A percentile compares a stretch with the other conserved stretches of the same genome.
These are phyloP conservation scores for Aspergillus chevalieri DNA, from an alignment of 2,329 filamentous ascomycete genomes.

Conservation along the genomic window DNA sequence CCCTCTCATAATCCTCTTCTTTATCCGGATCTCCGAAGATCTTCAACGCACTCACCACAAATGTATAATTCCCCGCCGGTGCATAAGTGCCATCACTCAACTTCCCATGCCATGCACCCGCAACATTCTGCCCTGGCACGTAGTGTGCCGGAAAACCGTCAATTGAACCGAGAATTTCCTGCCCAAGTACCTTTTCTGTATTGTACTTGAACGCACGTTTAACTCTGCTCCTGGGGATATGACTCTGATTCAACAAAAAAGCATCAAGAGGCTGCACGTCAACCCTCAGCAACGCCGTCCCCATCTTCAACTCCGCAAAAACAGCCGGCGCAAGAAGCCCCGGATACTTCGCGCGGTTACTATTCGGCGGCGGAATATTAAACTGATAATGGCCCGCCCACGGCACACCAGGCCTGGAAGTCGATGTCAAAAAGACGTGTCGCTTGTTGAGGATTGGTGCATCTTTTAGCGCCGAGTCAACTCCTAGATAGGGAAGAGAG, in stretches of 20 bases:
- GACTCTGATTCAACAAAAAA: no score
- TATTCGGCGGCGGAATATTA: not conserved
- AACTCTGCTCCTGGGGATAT: no score
- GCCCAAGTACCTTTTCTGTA: not conserved
- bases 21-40: slow-evolving; percentile 10
- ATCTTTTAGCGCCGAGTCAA: slow-evolving; percentile 16
- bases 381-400: not conserved
- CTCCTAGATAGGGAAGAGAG: slow-evolving; percentile 27
- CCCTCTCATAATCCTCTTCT: slow-evolving; percentile 6
- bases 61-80: slow-evolving; percentile 7
- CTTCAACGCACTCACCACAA: slow-evolving; percentile 12
- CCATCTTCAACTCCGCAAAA: slow-evolving; percentile 7
- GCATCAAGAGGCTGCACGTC: slow-evolving; percentile 6
- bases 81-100: slow-evolving; percentile 8
- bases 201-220: not conserved
- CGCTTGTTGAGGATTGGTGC: slow-evolving; percentile 9
- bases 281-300: slow-evolving; percentile 7
- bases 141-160: not conserved
- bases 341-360: not conserved
- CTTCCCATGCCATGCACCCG: not conserved
- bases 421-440: not conserved
- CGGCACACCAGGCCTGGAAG: not conserved
- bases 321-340: not conserved
- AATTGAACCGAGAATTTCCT: not conserved
- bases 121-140: not conserved